These are phyloP conservation scores for Nothopassalora personata DNA, from an alignment of 2,329 filamentous ascomycete species.

Conservation along the genomic window DNA sequence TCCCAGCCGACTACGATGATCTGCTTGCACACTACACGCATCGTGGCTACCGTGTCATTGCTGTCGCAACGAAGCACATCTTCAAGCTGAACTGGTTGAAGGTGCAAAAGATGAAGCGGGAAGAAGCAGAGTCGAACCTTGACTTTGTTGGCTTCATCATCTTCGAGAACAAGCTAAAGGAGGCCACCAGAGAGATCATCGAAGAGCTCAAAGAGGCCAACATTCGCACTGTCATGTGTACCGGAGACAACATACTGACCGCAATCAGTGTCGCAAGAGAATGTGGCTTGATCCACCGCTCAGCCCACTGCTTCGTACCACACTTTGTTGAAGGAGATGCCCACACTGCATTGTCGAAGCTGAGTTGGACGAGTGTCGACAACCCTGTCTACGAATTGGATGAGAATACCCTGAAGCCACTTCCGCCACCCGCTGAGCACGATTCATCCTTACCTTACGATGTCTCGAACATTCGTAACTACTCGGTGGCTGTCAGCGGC, in stretches of 20 bases:
- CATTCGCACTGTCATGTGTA: conserved; percentile 92
- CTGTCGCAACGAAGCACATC: conserved; percentile 84
- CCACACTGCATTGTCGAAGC: conserved; percentile 64
- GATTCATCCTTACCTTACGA: conserved; percentile 85
- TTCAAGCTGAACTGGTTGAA: conserved; percentile 88
- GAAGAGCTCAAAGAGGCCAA: conserved; percentile 75
- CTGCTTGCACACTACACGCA: conserved; percentile 88
- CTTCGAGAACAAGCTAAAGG: conserved; percentile 97
- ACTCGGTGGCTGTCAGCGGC: conserved; percentile 81
- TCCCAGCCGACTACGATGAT: conserved; percentile 86
- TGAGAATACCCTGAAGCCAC: conserved; percentile 72
- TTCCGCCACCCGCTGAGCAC: conserved; percentile 61
- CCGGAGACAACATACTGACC: conserved; percentile 94
- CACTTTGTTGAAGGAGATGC: conserved; percentile 77
- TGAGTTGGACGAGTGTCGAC: conserved; percentile 94
- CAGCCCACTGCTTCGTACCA: conserved; percentile 86
- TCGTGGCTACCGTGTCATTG: conserved; percentile 92
- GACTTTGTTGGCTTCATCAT: conserved; percentile 95
- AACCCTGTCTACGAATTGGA: conserved; percentile 74
- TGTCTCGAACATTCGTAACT: conserved; percentile 74
- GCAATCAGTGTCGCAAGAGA: conserved; percentile 93
- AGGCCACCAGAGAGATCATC: conserved; percentile 73
- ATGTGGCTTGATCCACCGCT: conserved; percentile 73
- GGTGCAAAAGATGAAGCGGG: conserved; percentile 84
- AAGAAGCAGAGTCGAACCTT: conserved; percentile 75